Base-by-base conservation (phyloP, 2,329 filamentous ascomycete genomes). In the Leptodontidium sp. region DNA sequence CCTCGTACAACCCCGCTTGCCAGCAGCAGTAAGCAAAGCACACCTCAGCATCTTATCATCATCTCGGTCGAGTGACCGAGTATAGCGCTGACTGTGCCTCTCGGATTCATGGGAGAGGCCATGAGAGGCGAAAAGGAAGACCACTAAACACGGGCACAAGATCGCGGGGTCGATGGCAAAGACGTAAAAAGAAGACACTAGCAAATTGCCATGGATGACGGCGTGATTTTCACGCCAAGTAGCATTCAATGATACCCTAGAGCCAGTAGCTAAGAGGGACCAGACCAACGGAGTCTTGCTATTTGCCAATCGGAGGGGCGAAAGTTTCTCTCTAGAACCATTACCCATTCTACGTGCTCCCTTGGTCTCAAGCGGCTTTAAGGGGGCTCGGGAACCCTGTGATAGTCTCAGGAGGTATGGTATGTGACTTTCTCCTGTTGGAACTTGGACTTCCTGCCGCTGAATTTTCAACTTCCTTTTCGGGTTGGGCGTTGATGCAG, bases 41-140 rank as follows among this genome's bases (percentile, higher is more conserved):
- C 57, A 26, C 9, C 35, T 12, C 21, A 58, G 32, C 29, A 43
- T 45, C 21, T 29, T 5, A 53, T 29, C 50, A 11, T 50, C 47
- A 35, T 17, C 66, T 64, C 61, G 66, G 66, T 64, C 43, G 59
- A 68, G 66, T 53, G 61, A 64, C 61, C 45, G 43, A 35, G n/a
- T 45, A n/a, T 55, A 68, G 66, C 32, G 61, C 66, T 68, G 35
- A 61, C 62, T 68, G 61, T 61, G 64, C 64, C 57, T 32, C 32
- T 52, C 57, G 21, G n/a, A 47, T 49, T 50, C 57, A 43, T 4
- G 55, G 35, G 21, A 29, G 32, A 4, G 24, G 21, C 21, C 47
- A 35, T 9, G 62, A 21, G 32, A 57, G 35, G 49, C 49, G 61
- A 45, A 49, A 49, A n/a, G 45, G 7, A 49, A 52, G 12, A 12